Conservation (phyloP, 139 green algal genomes). For the Coelastrella sp. region DNA sequence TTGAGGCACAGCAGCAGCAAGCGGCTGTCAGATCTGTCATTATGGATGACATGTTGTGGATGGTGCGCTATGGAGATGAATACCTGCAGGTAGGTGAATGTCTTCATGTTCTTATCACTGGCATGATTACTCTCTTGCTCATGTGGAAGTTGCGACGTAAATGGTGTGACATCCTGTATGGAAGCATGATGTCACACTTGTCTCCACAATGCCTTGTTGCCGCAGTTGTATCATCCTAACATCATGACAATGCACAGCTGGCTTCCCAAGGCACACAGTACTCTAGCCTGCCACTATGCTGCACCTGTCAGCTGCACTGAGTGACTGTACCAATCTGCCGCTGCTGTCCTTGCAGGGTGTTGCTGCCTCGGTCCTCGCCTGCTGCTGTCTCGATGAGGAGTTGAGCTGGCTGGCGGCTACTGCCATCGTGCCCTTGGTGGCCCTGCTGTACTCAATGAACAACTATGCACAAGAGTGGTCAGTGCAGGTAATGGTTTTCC, state of each 20-base stretch:
- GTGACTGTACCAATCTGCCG: background rate
- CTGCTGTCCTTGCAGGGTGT: constrained; percentile 17
- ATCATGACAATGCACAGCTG: too few relatives aligned
- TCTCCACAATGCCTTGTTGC: too few relatives aligned
- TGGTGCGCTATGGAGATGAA: constrained; percentile 30
- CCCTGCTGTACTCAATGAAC: constrained; percentile 4
- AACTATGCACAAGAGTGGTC: constrained; percentile 44
- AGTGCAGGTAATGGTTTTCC: too few relatives aligned
- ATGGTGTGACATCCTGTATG: too few relatives aligned
- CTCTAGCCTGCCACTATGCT: too few relatives aligned
- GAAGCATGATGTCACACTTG: too few relatives aligned
- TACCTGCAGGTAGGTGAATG: constrained; percentile 14
- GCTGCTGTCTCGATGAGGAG: constrained; percentile 33
- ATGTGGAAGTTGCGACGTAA: too few relatives aligned
- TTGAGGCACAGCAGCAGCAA: background rate
- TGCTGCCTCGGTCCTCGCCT: constrained; percentile 34
- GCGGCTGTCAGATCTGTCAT: constrained; percentile 8
- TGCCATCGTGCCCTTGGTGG: constrained; percentile 15
- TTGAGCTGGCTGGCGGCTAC: constrained; percentile 34
- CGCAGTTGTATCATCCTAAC: too few relatives aligned
- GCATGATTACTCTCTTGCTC: too few relatives aligned
- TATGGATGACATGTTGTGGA: constrained; percentile 44
- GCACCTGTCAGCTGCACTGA: too few relatives aligned
- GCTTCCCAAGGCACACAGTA: too few relatives aligned
- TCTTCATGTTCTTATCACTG: too few relatives aligned